Evolutionary conservation across 148 eudicot species (phyloP), one percentile per base, ranked within the genome.

Genomic region (Beta vulgaris): DNA sequence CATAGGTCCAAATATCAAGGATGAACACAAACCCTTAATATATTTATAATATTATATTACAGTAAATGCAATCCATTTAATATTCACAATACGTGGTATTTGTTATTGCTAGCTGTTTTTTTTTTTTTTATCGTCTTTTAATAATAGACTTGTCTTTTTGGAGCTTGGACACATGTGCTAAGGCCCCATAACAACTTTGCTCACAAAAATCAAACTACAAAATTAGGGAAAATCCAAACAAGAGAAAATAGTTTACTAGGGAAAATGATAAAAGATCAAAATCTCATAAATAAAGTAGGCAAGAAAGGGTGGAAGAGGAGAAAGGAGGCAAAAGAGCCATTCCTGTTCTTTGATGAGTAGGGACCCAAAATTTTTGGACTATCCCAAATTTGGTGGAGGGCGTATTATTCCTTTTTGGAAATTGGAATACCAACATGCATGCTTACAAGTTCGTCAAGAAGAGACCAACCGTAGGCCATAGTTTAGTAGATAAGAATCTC

Each of bases 331-430:
- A 23, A 28, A 46, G 34, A 9, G 74, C 80, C 71, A 0, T n/a
- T 26, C 12, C 53, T 26, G 31, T 59, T 39, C 26, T 25, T 32
- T 9, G 8, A 8, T 48, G 34, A 43, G 68, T 73, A 34, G 77
- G 77, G 77, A 8, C 60, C 77, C 12, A 6, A 12, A 55, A 15
- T 63, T 10, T 21, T 44, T 57, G 77, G 73, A 73, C 61, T 73
- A 79, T 80, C 73, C 79, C 76, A 69, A 64, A 76, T 25, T 37
- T 76, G 80, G 83, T 65, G 83, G 79, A 71, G 76, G 26, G 31
- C 29, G 46, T 71, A 55, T 75, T 39, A 71, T 80, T 80, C 76
- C 73, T 53, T 76, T 63, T 39, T 69, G 46, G 82, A 61, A 4
- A 48, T 3, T 55, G 59, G 61, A 49, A 68, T 75, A 31, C 58